Evolutionary conservation across 1,284 basidiomycete species (phyloP), one percentile per base, ranked within the genome.

Genomic region (Fomitopsis pinicola): DNA sequence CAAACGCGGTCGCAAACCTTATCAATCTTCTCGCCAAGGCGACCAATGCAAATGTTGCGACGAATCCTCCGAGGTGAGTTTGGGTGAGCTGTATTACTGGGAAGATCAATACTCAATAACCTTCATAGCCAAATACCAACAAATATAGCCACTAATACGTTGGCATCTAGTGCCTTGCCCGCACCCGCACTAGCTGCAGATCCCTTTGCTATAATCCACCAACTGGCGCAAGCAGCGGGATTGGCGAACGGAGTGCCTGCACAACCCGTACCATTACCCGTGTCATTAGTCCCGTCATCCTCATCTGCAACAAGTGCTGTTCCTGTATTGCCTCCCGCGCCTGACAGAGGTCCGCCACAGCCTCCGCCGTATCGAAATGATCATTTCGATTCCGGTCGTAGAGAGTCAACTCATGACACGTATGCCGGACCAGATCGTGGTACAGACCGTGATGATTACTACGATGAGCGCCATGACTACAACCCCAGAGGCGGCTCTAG

Each of bases 201-300:
- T 63, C 87, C 89, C 71, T 76, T 91, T 59, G 84, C 85, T 58
- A 77, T 91, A 67, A 77, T 93, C 67, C 88, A 90, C 69, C 89
- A 89, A 69, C 79, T 92, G 71, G 79, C 88, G 60, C 85, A 86
- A 68, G 81, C 83, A 67, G 82, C 85, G 42, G 80, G 79, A 61
- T 69, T 76, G 55, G 74, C 75, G 58, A 77, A 73, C 70, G 70
- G 67, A 56, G 64, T 68, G 38, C 70, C 71, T 65, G 71, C 68
- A 67, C 73, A 69, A 59, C 67, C 68, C 50, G 62, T 69, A 65
- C 68, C 70, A 64, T 65, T 71, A 69, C 65, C 68, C 58, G 64
- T 70, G 62, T 72, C 73, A 61, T 66, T 72, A 72, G 71, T 72
- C 69, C 70, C 71, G 60, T 66, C 69, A 55, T 68, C 71, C 61